A percentile compares a stretch with the other conserved stretches of the same genome.
Evolutionary conservation across 2,329 filamentous ascomycete species (phyloP).

Genomic region (Calonectria crousiana): DNA sequence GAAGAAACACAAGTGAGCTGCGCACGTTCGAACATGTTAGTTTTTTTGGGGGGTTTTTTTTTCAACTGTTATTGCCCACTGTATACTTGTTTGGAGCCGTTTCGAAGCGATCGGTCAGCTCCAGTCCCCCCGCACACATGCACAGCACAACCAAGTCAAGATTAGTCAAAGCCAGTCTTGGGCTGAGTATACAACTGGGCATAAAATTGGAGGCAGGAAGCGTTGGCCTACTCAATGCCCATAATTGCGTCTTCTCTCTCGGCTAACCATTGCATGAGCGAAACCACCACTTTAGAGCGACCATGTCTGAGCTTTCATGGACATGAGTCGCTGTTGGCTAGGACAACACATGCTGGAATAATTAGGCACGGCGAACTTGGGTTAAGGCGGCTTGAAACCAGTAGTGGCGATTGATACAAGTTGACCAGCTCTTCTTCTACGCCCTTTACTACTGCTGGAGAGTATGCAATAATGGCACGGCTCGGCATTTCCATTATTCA

Average conservation of each 20-base stretch:
- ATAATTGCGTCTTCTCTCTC: not conserved
- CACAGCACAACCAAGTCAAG: not conserved
- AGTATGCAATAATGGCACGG: not conserved
- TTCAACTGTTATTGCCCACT: not conserved
- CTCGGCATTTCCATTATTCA: not conserved
- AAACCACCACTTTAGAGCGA: not conserved
- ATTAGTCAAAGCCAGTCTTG: not conserved
- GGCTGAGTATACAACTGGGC: not conserved
- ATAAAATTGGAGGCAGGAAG: not conserved
- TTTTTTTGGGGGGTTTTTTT: no score
- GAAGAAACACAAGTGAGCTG: not conserved
- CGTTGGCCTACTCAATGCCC: not conserved
- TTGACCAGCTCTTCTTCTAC: not conserved
- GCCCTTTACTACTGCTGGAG: not conserved
- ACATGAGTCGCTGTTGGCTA: not conserved
- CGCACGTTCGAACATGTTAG: not conserved
- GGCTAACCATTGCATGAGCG: not conserved
- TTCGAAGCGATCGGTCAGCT: not conserved
- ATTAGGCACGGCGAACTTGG: not conserved
- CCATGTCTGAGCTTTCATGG: not conserved
- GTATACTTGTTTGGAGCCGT: not conserved
- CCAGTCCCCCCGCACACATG: not conserved
- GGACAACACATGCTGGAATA: not conserved
- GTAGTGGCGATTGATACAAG: not conserved
- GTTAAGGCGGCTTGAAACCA: not conserved